Evolutionary conservation across 2,329 filamentous ascomycete species (phyloP).

Genomic region (Alternaria gansuensis): DNA sequence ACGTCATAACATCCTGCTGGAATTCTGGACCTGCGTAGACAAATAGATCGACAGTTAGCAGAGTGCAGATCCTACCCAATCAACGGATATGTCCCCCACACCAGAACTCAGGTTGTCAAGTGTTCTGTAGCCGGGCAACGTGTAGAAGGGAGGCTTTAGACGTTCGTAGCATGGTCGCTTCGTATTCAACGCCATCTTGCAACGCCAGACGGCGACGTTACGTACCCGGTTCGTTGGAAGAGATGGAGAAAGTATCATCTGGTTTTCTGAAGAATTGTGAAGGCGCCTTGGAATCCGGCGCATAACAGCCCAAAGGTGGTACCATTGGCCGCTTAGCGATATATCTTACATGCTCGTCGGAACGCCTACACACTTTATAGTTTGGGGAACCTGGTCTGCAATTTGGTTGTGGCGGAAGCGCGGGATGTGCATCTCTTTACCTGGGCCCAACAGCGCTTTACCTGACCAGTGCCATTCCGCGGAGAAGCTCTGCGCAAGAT

Average conservation of each 20-base stretch:
- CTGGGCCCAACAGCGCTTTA: slow-evolving; percentile 8
- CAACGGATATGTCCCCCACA: slow-evolving; percentile 4
- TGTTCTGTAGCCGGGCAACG: slow-evolving; percentile 3
- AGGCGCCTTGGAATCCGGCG: slow-evolving; percentile 4
- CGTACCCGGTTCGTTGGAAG: slow-evolving; percentile 10
- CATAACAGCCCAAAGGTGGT: slow-evolving; percentile 8
- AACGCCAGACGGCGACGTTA: slow-evolving; percentile 16
- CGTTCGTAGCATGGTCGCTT: slow-evolving; percentile 17
- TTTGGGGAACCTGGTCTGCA: slow-evolving; percentile 24
- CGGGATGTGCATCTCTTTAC: slow-evolving; percentile 25
- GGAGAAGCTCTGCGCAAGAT: slow-evolving; percentile 17
- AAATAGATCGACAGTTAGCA: slow-evolving; percentile 33
- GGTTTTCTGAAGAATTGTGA: neutral
- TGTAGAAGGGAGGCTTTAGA: slow-evolving; percentile 27
- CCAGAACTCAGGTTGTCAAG: slow-evolving; percentile 5
- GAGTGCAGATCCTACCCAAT: slow-evolving; percentile 18
- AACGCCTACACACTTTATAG: slow-evolving; percentile 13
- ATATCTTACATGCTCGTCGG: slow-evolving; percentile 11
- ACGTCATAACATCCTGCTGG: slow-evolving; percentile 26
- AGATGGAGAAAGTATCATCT: slow-evolving; percentile 13
- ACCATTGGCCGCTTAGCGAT: slow-evolving; percentile 22
- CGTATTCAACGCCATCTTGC: slow-evolving; percentile 12
- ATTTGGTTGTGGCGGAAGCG: slow-evolving; percentile 20
- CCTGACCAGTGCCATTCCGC: slow-evolving; percentile 14
- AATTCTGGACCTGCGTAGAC: slow-evolving; percentile 29